Conservation (phyloP, 1,284 basidiomycete species). For the Cystobasidium pallidum region DNA sequence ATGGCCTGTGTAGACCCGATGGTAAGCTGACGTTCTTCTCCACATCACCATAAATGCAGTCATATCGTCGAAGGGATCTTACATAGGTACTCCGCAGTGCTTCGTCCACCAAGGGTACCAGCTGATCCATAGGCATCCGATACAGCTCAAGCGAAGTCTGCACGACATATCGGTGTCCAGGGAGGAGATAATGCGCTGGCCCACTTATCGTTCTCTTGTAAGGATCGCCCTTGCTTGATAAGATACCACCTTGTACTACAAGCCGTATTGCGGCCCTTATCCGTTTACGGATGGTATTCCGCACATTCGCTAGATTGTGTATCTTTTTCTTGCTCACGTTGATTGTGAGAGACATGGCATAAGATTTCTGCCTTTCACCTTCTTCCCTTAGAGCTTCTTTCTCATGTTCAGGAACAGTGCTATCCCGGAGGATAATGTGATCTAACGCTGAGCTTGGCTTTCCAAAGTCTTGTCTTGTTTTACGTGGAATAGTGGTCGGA, state of each 20-base stretch:
- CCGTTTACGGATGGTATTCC: conserved; percentile 46
- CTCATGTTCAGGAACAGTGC: not conserved
- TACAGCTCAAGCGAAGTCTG: conserved; percentile 47
- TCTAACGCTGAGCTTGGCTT: conserved; percentile 2
- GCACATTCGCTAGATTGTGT: conserved; percentile 46
- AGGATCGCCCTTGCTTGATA: not conserved
- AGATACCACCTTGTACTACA: conserved; percentile 47
- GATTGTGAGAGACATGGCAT: conserved; percentile 48
- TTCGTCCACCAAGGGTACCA: conserved; percentile 40
- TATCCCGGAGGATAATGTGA: not conserved
- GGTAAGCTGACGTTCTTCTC: not conserved
- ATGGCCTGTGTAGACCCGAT: not conserved
- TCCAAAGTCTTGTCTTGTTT: conserved; percentile 7
- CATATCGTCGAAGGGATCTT: not conserved
- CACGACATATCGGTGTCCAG: conserved; percentile 47
- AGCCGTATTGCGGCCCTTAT: conserved; percentile 47
- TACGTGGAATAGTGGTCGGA: not conserved
- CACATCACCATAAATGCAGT: not conserved
- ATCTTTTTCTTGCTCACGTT: conserved; percentile 47
- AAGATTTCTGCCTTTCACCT: conserved; percentile 33
- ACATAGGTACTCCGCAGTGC: conserved; percentile 45
- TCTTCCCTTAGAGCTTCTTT: not conserved
- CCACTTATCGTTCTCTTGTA: conserved; percentile 20
- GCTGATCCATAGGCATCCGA: conserved; percentile 42
- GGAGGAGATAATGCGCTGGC: conserved; percentile 46